phyloP scores from a whole-genome alignment of 805 yeast genomes.

The Wickerhamomyces canadensis region DNA sequence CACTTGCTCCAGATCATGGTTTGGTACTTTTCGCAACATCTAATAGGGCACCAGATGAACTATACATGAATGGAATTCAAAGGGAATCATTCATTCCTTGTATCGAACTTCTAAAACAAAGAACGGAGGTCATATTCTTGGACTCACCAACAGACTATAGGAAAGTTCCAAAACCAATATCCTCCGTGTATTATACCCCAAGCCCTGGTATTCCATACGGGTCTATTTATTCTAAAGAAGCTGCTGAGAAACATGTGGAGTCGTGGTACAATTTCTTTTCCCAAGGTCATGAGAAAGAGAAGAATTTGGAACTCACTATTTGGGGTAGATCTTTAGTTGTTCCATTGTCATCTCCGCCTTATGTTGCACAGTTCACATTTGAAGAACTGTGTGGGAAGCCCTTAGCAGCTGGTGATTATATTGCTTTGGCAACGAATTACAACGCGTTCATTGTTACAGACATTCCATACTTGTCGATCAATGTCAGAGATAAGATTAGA shows the following conservation, averaged over 20 bases:
- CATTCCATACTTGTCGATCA: conserved; percentile 77
- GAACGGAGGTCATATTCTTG: conserved; percentile 71
- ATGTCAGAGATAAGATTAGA: conserved; percentile 78
- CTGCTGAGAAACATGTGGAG: conserved; percentile 56
- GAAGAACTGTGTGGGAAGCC: conserved; percentile 82
- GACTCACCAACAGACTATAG: conserved; percentile 94
- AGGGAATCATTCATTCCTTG: conserved; percentile 90
- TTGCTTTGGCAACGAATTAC: conserved; percentile 72
- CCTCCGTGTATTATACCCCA: conserved; percentile 75
- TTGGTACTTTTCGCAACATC: conserved; percentile 89
- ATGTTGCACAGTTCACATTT: conserved; percentile 88
- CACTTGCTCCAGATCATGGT: conserved; percentile 74
- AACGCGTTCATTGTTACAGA: conserved; percentile 84
- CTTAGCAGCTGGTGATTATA: conserved; percentile 90
- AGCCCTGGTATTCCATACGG: conserved; percentile 51
- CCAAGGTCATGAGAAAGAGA: conserved; percentile 44
- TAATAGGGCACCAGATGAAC: conserved; percentile 89
- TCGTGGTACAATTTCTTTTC: conserved; percentile 80
- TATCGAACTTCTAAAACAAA: conserved; percentile 67
- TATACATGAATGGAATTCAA: conserved; percentile 92
- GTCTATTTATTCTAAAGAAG: conserved; percentile 43
- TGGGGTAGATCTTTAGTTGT: conserved; percentile 87
- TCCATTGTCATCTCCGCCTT: conserved; percentile 69
- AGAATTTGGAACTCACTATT: conserved; percentile 42
- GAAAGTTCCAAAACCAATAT: conserved; percentile 76